Evolutionary conservation across 257 asterid species (phyloP), one percentile per base, ranked within the genome.

Genomic region (Petrea volubilis): DNA sequence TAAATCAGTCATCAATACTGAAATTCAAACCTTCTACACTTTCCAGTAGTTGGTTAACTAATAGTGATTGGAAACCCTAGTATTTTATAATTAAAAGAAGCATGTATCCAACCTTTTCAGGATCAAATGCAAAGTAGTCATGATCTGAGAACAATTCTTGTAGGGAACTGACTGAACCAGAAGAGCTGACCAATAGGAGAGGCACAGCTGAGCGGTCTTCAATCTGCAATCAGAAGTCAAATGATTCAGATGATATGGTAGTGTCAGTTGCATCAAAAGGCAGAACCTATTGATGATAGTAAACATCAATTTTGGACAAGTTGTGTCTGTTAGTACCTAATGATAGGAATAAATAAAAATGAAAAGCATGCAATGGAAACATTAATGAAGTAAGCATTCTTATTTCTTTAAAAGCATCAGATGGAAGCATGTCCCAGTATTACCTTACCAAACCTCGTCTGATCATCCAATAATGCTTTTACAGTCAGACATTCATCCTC

Each of bases 101-200:
- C 44, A n/a, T 23, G 59, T 64, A 41, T 43, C 83, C 61, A 61
- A 93, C 97, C 99, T 94, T 94, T 76, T 89, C 85, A n/a, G 90
- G 78, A 79, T 91, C 87, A 74, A 94, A 89, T 72, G 75, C 82
- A 67, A 86, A 90, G 83, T 86, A 74, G 77, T 86, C 95, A 70
- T 86, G 75, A 64, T 77, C 58, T 53, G 71, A 43, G 80, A 94
- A 91, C 76, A 82, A 41, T 29, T 88, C 87, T 77, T 80, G 85
- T 65, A 91, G 81, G 73, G 76, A 80, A 78, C 74, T 76, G 78
- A 80, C 69, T 43, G 84, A 75, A 78, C 79, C 81, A 61, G 87
- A 68, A 40, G 97, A 77, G 74, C 84, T 72, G 73, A 90, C 82
- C 82, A 91, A 77, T 76, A 94, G 59, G 74, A 94, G 79, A 49